These are phyloP conservation scores for Aspergillus incahuasiensis DNA, from an alignment of 495 filamentous ascomycete genomes.

Conservation along the genomic window DNA sequence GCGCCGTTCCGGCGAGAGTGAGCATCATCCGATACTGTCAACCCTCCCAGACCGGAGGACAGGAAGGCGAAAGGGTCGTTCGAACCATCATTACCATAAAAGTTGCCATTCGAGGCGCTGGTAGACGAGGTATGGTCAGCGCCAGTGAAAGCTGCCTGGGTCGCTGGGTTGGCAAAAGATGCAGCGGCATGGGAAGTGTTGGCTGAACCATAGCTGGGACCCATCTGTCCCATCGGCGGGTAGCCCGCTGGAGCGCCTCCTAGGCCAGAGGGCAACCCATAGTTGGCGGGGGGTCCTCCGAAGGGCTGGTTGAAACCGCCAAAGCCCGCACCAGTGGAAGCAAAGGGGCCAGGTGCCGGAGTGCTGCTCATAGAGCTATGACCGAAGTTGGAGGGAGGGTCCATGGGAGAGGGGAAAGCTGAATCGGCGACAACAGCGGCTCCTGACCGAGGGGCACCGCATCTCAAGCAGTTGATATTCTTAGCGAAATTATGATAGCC, in stretches of 20 bases:
- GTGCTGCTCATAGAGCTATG: constrained; percentile 81
- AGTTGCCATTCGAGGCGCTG: constrained; percentile 49
- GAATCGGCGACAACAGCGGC: constrained; percentile 93
- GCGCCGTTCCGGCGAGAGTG: constrained; percentile 75
- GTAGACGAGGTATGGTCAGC: constrained; percentile 65
- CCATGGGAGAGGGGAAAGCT: constrained; percentile 87
- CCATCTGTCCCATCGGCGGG: constrained; percentile 71
- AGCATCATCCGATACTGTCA: constrained; percentile 73
- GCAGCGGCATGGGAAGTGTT: constrained; percentile 72
- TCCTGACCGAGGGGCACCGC: constrained; percentile 87
- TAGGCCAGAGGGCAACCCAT: constrained; percentile 84
- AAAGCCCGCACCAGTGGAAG: constrained; percentile 66
- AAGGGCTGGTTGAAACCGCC: constrained; percentile 81
- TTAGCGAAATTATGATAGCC: constrained; percentile 99
- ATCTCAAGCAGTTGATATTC: constrained; percentile 95
- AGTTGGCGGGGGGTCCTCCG: constrained; percentile 82
- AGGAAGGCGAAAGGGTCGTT: constrained; percentile 89
- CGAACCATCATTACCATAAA: constrained; percentile 57
- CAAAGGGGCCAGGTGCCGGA: constrained; percentile 78
- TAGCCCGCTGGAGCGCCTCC: constrained; percentile 76
- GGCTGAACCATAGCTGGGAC: constrained; percentile 60
- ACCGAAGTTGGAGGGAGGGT: constrained; percentile 71
- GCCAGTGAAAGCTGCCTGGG: constrained; percentile 86
- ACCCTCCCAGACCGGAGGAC: constrained; percentile 69
- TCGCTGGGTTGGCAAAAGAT: constrained; percentile 88